These are phyloP conservation scores for Mycena indigotica DNA, from an alignment of 768 basidiomycete genomes.

Conservation along the genomic window DNA sequence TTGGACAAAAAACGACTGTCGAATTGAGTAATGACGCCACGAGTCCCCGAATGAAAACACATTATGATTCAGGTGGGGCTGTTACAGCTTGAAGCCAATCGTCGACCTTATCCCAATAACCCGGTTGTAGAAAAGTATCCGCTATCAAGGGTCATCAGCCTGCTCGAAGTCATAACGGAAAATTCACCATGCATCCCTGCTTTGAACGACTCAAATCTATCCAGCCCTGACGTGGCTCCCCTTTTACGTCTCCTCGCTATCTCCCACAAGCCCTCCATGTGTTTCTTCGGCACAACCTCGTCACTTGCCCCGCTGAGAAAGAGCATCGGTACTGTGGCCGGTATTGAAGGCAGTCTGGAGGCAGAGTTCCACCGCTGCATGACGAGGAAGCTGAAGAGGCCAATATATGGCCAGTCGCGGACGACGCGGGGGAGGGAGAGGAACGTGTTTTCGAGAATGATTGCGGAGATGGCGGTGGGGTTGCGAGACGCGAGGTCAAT, in stretches of 20 bases:
- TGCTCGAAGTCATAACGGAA: neutral
- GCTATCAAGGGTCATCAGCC: neutral
- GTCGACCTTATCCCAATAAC: constrained; percentile 37
- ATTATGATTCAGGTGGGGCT: too few relatives aligned
- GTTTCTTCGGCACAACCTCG: constrained; percentile 53
- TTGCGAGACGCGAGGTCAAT: constrained; percentile 70
- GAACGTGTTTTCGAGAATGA: constrained; percentile 78
- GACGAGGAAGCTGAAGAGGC: constrained; percentile 61
- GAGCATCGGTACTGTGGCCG: constrained; percentile 52
- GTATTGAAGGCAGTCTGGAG: constrained; percentile 39
- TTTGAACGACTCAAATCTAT: constrained; percentile 9
- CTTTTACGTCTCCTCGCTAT: constrained; percentile 29
- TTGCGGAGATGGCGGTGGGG: constrained; percentile 53
- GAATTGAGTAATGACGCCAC: too few relatives aligned
- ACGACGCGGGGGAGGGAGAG: constrained; percentile 51
- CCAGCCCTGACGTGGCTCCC: constrained; percentile 20
- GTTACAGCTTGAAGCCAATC: constrained; percentile 31
- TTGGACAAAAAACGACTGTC: too few relatives aligned
- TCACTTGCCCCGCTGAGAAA: constrained; percentile 62
- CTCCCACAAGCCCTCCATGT: constrained; percentile 57
- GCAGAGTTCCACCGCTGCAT: constrained; percentile 72
- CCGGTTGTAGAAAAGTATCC: constrained; percentile 15
- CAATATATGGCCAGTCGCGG: constrained; percentile 23
- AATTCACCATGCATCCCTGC: constrained; percentile 4
- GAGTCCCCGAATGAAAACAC: too few relatives aligned